Base-by-base conservation (phyloP, 2,329 filamentous ascomycete species). In the Trichothecium sympodiale region DNA sequence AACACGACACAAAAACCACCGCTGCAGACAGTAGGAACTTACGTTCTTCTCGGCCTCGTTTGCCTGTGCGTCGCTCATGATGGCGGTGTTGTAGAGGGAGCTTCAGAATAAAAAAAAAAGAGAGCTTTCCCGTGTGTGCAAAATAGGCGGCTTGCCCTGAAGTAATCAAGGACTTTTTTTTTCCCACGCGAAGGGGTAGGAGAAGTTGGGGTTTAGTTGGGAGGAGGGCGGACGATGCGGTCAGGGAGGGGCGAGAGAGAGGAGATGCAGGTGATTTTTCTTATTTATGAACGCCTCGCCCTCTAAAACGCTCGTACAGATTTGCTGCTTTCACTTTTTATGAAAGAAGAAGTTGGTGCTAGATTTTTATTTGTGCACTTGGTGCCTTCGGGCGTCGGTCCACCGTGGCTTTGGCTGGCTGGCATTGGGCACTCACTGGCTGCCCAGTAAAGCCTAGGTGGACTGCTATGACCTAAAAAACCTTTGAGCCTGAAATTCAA, bases 21-120 rank as follows among this genome's bases (percentile, higher is more conserved):
- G 10, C 20, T 25, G 23, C 28, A 33, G 38, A 27, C 27, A 14
- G 17, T 14, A 29, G 15, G 35, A 32, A 66, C 70, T 63, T 55
- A 77, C 74, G 65, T 96, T 98, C 77, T 96, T 96, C 77, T 98
- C 91, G 51, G 89, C 89, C 66, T 96, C 91, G 67, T 81, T 88
- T 60, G 77, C 77, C 66, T 85, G 78, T 55, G 80, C 70, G 65
- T 87, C 80, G 69, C 83, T 88, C 86, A 94, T 94, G 54, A 67
- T 88, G 74, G 60, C 43, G 44, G 46, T 45, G 41, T 40, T 43
- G 37, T 25, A 25, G 20, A 39, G 40, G 39, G 43, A 39, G 43
- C 39, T 45, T 25, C 4, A 33, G 31, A 33, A 10, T 15, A 27
- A 26, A 23, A 14, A 15, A 26, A 23, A 29, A 43, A 35, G 35